phyloP scores from a whole-genome alignment of 805 yeast genomes.

The Cyberlindnera saturnus region DNA sequence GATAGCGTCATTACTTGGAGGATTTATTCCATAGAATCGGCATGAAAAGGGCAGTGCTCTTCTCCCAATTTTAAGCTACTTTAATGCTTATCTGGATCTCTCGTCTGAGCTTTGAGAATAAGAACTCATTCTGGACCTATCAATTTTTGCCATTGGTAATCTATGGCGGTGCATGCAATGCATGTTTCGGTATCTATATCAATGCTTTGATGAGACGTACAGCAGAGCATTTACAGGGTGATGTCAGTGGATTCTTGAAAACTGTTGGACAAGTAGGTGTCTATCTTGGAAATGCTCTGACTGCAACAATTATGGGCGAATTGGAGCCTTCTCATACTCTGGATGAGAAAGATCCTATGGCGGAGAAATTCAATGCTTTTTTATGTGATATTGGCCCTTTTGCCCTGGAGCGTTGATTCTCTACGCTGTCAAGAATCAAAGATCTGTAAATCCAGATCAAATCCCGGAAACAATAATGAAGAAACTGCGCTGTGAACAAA shows the following conservation, averaged over 20 bases:
- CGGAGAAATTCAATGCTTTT: constrained; percentile 2
- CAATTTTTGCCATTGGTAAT: constrained; percentile 21
- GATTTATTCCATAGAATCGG: constrained; percentile 18
- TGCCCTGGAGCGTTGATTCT: constrained; percentile 1
- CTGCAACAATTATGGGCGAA: constrained; percentile 25
- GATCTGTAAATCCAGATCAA: constrained; percentile 1
- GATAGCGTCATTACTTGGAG: constrained; percentile 22
- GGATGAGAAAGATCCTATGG: neutral
- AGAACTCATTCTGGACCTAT: constrained; percentile 26
- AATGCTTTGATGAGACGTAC: constrained; percentile 27
- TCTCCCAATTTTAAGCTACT: neutral
- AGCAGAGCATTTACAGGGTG: constrained; percentile 34
- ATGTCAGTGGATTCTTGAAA: constrained; percentile 31
- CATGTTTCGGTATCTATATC: constrained; percentile 30
- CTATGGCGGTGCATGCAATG: constrained; percentile 23
- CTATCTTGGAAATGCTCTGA: constrained; percentile 25
- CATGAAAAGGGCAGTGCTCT: constrained; percentile 16
- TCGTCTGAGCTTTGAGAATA: constrained; percentile 10
- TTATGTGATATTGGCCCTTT: constrained; percentile 6
- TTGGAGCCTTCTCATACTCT: neutral
- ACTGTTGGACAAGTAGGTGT: constrained; percentile 31
- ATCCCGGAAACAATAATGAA: too few relatives aligned
- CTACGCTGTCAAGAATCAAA: constrained; percentile 9
- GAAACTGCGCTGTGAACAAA: too few relatives aligned
- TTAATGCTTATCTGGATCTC: constrained; percentile 17